Evolutionary conservation across 345 rosid genomes (phyloP).

Genomic region (Eutrema heterophyllum): DNA sequence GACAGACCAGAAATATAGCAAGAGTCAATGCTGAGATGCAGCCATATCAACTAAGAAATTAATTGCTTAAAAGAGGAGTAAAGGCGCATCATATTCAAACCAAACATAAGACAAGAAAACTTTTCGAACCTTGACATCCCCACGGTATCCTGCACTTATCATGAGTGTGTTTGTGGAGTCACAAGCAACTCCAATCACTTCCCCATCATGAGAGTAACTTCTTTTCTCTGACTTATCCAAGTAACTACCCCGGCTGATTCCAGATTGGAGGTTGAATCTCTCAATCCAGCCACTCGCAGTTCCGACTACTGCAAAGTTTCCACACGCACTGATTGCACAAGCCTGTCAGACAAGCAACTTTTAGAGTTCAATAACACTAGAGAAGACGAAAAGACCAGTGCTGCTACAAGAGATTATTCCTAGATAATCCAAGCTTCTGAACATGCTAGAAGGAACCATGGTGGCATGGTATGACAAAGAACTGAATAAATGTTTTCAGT

Average conservation of each 20-base stretch:
- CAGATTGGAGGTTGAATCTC: constrained; percentile 93
- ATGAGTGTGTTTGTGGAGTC: constrained; percentile 86
- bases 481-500: neutral
- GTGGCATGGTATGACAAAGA: neutral
- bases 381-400: neutral
- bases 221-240: constrained; percentile 51
- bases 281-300: constrained; percentile 95
- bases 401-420: neutral
- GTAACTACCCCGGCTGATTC: constrained; percentile 86
- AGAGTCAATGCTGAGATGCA: neutral
- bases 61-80: neutral
- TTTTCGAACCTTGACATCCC: constrained; percentile 66
- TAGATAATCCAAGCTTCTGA: neutral
- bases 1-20: neutral
- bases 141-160: constrained; percentile 94
- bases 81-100: neutral
- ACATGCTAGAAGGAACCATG: neutral
- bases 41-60: neutral
- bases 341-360: constrained; percentile 45
- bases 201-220: constrained; percentile 62
- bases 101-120: neutral
- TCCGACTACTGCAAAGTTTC: constrained; percentile 91
- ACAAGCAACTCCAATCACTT: constrained; percentile 90
- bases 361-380: neutral
- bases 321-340: constrained; percentile 91